Evolutionary conservation across 1,284 basidiomycete genomes (phyloP).

Genomic region (Tilletia horrida): DNA sequence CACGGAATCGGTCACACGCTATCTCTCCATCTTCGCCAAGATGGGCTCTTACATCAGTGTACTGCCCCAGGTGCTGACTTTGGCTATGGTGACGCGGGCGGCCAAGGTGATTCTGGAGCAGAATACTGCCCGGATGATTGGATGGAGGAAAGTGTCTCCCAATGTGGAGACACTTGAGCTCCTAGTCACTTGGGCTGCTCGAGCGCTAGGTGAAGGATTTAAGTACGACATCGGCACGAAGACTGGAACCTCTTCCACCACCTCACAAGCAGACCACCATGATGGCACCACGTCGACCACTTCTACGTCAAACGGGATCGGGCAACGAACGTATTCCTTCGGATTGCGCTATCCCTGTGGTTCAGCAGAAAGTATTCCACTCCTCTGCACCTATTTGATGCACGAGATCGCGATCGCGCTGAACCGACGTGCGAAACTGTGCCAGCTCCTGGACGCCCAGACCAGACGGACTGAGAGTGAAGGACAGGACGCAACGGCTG

Average conservation of each 20-base stretch:
- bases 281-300: background rate
- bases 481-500: no score
- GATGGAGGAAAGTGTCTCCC: background rate
- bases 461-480: background rate
- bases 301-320: background rate
- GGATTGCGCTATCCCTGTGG: background rate
- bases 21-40: background rate
- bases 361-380: constrained; percentile 12
- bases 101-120: constrained; percentile 11
- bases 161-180: constrained; percentile 14
- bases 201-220: background rate
- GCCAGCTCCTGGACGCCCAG: background rate
- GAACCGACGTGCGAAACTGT: constrained; percentile 4
- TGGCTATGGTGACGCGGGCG: background rate
- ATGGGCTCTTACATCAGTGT: background rate
- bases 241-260: no score
- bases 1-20: background rate
- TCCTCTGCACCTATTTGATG: background rate
- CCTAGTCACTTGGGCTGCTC: constrained; percentile 3
- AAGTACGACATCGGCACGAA: no score
- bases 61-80: background rate
- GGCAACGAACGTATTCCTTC: background rate
- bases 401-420: constrained; percentile 16
- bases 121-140: background rate
- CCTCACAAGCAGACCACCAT: background rate